Percentiles rank a stretch among this genome's conserved stretches.
Evolutionary conservation across 2,329 filamentous ascomycete genomes (phyloP).

Genomic region (Penicillium italicum): DNA sequence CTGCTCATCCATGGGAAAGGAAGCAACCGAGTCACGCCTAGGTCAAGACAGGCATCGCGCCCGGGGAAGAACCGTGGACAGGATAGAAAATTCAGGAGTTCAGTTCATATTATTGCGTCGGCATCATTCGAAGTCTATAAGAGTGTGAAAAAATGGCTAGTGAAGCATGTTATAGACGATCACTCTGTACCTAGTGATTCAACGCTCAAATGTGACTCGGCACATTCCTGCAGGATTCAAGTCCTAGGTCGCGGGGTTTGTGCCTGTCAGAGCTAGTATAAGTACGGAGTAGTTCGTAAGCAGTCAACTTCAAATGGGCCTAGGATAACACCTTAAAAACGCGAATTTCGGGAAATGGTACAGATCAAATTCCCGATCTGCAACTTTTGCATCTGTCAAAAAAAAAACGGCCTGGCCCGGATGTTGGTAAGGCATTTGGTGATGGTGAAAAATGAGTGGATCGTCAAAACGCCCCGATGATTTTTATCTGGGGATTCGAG

Average conservation of each 20-base stretch:
- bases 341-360: not conserved
- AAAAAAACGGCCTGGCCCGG: not conserved
- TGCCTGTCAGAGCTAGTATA: not conserved
- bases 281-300: not conserved
- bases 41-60: slow-evolving; percentile 14
- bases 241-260: not conserved
- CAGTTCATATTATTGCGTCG: no score
- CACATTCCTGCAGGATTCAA: not conserved
- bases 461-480: not conserved
- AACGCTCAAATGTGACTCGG: slow-evolving; percentile 6
- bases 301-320: no score
- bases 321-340: not conserved
- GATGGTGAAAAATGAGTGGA: not conserved
- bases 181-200: not conserved
- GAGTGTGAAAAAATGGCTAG: not conserved
- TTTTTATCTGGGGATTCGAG: not conserved
- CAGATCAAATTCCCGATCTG: slow-evolving; percentile 8
- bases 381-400: slow-evolving; percentile 8
- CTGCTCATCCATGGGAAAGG: not conserved
- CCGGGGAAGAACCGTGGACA: slow-evolving; percentile 9
- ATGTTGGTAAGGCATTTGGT: not conserved
- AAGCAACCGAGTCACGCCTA: slow-evolving; percentile 1
- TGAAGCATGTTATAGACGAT: not conserved
- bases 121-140: no score
- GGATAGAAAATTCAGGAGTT: no score